Conservation (phyloP, 2,329 filamentous ascomycete species). For the Hypoxylon sp. region DNA sequence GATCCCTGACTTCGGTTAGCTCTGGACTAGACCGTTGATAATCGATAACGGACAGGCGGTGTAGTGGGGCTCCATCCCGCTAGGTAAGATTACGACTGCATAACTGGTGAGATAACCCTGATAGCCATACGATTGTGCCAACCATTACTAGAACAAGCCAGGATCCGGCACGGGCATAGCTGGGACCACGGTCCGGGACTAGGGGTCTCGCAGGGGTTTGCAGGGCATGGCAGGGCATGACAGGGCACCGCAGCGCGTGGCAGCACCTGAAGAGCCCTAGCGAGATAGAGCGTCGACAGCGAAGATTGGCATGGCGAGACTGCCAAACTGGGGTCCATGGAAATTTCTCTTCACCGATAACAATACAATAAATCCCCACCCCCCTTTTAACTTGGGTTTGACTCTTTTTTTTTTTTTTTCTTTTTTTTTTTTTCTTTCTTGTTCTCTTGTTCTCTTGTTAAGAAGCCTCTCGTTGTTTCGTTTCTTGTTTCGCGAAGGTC, state of each 20-base stretch:
- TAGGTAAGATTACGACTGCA: conserved; percentile 22
- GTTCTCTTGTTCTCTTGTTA: no score
- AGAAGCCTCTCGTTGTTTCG: conserved; percentile 11
- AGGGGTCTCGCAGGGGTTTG: no score
- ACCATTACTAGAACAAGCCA: no score
- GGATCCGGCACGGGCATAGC: not conserved
- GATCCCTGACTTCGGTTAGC: no score
- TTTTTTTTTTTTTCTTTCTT: no score
- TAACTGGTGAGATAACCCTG: conserved; percentile 14
- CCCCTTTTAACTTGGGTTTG: conserved; percentile 11
- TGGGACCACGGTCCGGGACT: not conserved
- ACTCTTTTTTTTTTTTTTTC: conserved; percentile 15
- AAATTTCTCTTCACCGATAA: conserved; percentile 43
- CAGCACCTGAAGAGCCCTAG: no score
- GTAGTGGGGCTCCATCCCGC: conserved; percentile 13
- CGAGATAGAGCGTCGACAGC: no score
- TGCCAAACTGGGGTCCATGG: conserved; percentile 21
- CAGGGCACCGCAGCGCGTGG: no score
- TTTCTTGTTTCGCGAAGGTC: conserved; percentile 7
- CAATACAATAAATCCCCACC: conserved; percentile 23
- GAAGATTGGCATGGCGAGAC: conserved; percentile 1
- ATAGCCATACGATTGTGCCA: no score
- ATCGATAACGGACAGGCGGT: conserved; percentile 28
- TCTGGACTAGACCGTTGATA: conserved; percentile 7
- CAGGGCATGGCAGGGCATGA: no score